Conservation (phyloP, 83 land plant species). For the Thuja plicata region DNA sequence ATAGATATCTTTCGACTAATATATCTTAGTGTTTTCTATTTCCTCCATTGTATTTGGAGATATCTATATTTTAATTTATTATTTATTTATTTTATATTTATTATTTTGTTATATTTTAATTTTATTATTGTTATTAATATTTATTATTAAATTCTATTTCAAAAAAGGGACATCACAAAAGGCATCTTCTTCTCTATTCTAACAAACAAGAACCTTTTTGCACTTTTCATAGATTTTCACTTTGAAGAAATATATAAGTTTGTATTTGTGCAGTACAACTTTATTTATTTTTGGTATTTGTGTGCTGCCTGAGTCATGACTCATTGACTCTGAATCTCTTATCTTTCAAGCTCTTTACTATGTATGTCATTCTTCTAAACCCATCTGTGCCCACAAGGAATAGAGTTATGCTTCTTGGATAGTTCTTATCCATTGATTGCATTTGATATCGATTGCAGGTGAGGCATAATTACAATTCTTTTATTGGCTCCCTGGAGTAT, state of each 20-base stretch:
- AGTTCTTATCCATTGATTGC: neutral
- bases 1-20: too few relatives aligned
- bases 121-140: too few relatives aligned
- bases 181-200: neutral
- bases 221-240: neutral
- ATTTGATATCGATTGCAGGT: neutral
- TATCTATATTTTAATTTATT: too few relatives aligned
- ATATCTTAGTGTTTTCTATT: too few relatives aligned
- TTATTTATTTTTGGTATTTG: neutral
- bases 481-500: neutral
- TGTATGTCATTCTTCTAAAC: neutral
- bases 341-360: neutral
- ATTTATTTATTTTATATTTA: too few relatives aligned
- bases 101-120: too few relatives aligned
- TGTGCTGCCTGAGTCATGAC: neutral
- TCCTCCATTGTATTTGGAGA: too few relatives aligned
- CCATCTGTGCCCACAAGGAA: neutral
- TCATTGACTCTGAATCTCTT: neutral
- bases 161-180: too few relatives aligned
- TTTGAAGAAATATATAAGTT: neutral
- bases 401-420: neutral
- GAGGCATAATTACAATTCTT: neutral
- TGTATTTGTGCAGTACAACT: neutral
- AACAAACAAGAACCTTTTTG: neutral
- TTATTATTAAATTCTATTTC: too few relatives aligned